Base-by-base conservation (phyloP, 2,329 filamentous ascomycete species). In the Eutypella sp. region DNA sequence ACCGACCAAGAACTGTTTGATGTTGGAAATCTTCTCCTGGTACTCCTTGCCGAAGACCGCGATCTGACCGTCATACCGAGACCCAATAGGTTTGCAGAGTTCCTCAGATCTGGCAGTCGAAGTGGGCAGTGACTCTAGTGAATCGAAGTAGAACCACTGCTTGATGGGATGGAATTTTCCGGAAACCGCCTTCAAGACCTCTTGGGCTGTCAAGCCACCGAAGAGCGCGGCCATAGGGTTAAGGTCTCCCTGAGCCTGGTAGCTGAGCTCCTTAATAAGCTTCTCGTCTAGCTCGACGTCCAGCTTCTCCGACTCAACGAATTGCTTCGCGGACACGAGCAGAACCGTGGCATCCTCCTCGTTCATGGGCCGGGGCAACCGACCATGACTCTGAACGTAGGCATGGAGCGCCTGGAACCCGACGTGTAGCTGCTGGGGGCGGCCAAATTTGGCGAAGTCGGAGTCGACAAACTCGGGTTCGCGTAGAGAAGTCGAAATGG, bases 131-230 rank as follows among this genome's bases (percentile, higher is more conserved):
- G 93, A 96, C 68, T 99, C 93, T n/a, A 99, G 74, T 1, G 93
- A 96, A 68, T 99, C 93, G 58, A 96, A 95, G 74, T 99, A 97
- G 65, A 99, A 78, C 83, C 88, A 97, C 67, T 99, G 93, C 56
- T 87, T 79, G 54, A 97, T 84, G n/a, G 93, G 93, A 59, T 89
- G 82, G 72, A 99, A 99, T 69, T 99, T 99, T 57, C 93, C 93
- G 43, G 93, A 99, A 6, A 99, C 89, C 16, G 92, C 89, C 71
- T 99, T 99, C 50, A 99, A 78, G 19, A 96, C 85, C 67, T 99
- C 93, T 65, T 99, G 93, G 1, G 93, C 93, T 22, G 89, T 81
- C 56, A 96, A 80, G 57, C 93, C 93, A 66, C 93, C 93, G 61
- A 96, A 97, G 70, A 96, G 88, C 16, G 93, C 92, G 20, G 91